Conservation (phyloP, 805 yeast genomes). For the Saccharomyces eubayanus region DNA sequence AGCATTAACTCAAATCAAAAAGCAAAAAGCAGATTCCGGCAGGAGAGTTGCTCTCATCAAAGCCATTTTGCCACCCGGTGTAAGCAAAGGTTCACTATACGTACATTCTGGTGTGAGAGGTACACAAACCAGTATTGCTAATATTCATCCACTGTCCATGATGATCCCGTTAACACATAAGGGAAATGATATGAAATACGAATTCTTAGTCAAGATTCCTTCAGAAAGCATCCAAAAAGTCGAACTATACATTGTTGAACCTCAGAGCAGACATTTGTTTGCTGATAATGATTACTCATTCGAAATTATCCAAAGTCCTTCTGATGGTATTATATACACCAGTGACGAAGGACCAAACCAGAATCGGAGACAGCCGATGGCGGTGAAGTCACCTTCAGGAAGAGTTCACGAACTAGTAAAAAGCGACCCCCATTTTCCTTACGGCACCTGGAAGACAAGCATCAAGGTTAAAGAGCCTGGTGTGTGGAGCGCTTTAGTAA, state of each 20-base stretch:
- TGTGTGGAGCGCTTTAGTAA: constrained; percentile 72
- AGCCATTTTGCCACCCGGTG: constrained; percentile 67
- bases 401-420: constrained; percentile 53
- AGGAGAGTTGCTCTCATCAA: constrained; percentile 68
- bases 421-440: constrained; percentile 39
- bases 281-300: constrained; percentile 57
- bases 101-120: constrained; percentile 66
- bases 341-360: constrained; percentile 14
- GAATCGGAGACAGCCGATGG: constrained; percentile 45
- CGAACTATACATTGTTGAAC: constrained; percentile 77
- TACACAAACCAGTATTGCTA: constrained; percentile 45
- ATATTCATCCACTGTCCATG: constrained; percentile 60
- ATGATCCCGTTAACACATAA: constrained; percentile 68
- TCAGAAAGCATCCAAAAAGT: constrained; percentile 58
- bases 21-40: constrained; percentile 43
- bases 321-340: constrained; percentile 37
- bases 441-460: constrained; percentile 52
- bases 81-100: constrained; percentile 60
- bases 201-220: constrained; percentile 65
- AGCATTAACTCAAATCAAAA: constrained; percentile 70
- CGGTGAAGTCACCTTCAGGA: constrained; percentile 80
- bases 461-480: constrained; percentile 66
- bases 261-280: constrained; percentile 62
- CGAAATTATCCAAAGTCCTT: constrained; percentile 53
- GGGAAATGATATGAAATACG: constrained; percentile 51